Conservation (phyloP, 2,329 filamentous ascomycete species). For the Herpotrichia juniperi region DNA sequence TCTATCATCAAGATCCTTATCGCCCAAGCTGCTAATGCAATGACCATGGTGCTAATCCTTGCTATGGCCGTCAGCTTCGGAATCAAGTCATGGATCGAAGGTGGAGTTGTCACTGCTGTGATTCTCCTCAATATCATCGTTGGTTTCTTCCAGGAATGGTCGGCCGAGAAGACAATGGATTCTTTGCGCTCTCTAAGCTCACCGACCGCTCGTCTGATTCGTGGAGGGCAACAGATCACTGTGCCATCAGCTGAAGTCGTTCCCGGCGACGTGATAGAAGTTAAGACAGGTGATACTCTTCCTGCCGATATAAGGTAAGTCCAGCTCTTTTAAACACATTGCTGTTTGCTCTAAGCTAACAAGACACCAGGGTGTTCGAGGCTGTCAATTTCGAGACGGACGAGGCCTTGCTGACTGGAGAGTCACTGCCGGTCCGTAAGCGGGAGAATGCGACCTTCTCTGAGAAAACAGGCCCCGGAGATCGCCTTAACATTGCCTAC, state of each 20-base stretch:
- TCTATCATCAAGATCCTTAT: constrained; percentile 74
- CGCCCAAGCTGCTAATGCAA: constrained; percentile 77
- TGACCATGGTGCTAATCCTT: constrained; percentile 68
- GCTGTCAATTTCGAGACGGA: constrained; percentile 78
- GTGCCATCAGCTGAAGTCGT: constrained; percentile 66
- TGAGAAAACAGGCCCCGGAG: constrained; percentile 65
- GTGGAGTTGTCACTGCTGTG: constrained; percentile 53
- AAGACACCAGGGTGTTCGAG: constrained; percentile 54
- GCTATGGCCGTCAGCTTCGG: constrained; percentile 55
- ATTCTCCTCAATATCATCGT: constrained; percentile 53
- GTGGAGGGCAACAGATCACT: constrained; percentile 59
- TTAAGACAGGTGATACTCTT: constrained; percentile 69
- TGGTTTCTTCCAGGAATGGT: constrained; percentile 55
- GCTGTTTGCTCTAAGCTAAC: background rate
- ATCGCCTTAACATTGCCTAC: constrained; percentile 72
- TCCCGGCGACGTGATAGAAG: constrained; percentile 68
- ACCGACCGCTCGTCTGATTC: constrained; percentile 53
- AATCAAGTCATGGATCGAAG: constrained; percentile 54
- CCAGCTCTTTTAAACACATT: background rate
- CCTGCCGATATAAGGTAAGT: constrained; percentile 67
- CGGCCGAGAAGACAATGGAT: constrained; percentile 56
- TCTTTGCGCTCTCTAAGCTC: constrained; percentile 52
- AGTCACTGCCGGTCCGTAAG: constrained; percentile 71
- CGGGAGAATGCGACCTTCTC: constrained; percentile 61
- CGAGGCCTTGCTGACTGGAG: constrained; percentile 72